These are phyloP conservation scores for Colletotrichum orchidophilum DNA, from an alignment of 2,329 filamentous ascomycete species.

Conservation along the genomic window DNA sequence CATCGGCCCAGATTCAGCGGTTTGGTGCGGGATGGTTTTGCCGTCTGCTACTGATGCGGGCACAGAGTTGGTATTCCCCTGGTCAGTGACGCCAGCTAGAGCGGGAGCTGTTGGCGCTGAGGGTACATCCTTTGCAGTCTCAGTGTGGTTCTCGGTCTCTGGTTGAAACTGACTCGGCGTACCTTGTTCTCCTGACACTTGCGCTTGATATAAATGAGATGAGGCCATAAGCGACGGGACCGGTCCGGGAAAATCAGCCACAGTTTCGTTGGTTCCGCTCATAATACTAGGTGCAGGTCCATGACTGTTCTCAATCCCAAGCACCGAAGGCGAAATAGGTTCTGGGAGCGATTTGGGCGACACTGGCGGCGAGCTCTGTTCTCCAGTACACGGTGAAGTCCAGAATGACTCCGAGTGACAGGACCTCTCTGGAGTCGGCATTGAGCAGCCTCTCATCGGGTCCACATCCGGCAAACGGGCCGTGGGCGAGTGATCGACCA, in stretches of 20 bases:
- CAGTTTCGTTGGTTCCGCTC: neutral
- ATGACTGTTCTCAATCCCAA: neutral
- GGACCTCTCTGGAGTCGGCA: conserved; percentile 47
- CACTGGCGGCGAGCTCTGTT: conserved; percentile 43
- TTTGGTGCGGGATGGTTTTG: neutral
- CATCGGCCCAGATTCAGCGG: neutral
- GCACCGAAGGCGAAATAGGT: conserved; percentile 4
- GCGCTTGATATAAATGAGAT: conserved; percentile 3
- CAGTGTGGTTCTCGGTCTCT: conserved; percentile 18
- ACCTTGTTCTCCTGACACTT: conserved; percentile 19
- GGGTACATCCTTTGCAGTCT: conserved; percentile 21
- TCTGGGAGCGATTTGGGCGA: conserved; percentile 45
- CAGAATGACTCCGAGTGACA: conserved; percentile 37
- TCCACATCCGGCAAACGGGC: conserved; percentile 40
- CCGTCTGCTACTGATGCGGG: neutral
- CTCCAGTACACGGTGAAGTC: conserved; percentile 33
- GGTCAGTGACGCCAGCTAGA: conserved; percentile 8
- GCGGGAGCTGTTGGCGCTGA: neutral
- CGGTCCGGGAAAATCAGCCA: neutral
- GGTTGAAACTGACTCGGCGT: conserved; percentile 11
- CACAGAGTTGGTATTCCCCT: neutral
- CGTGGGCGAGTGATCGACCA: conserved; percentile 39
- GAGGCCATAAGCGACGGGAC: neutral
- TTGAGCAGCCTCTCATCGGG: conserved; percentile 44
- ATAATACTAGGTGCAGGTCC: neutral